phyloP scores from a whole-genome alignment of 2,329 filamentous ascomycete species.

The Elsinoe perseae region DNA sequence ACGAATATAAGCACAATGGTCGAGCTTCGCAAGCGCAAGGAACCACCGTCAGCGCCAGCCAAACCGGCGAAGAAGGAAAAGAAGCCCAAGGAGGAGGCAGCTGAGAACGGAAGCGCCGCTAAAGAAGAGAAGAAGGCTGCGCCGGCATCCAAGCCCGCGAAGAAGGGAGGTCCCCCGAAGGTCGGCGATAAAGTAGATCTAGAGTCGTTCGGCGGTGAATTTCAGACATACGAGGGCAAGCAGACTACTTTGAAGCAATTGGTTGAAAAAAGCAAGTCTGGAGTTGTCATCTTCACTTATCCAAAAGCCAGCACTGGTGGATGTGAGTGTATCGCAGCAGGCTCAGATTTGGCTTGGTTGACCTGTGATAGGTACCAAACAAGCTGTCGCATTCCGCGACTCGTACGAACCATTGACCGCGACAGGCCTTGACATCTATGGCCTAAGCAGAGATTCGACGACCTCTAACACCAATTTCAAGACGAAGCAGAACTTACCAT shows the following conservation, averaged over 20 bases:
- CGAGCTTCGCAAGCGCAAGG: conserved; percentile 57
- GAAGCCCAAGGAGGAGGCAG: conserved; percentile 24
- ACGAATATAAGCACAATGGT: conserved; percentile 36
- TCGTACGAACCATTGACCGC: conserved; percentile 66
- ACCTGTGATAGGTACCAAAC: conserved; percentile 65
- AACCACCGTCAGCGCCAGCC: conserved; percentile 43
- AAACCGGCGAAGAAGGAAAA: conserved; percentile 42
- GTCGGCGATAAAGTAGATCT: conserved; percentile 48
- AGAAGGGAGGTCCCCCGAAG: conserved; percentile 24
- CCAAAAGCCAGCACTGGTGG: conserved; percentile 90
- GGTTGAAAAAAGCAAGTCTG: conserved; percentile 72
- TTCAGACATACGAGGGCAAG: conserved; percentile 77
- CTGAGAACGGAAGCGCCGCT: conserved; percentile 26
- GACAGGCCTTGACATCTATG: conserved; percentile 78
- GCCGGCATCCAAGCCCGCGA: conserved; percentile 15
- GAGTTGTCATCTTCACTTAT: conserved; percentile 90
- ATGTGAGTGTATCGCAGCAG: conserved; percentile 54
- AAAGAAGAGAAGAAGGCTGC: conserved; percentile 20
- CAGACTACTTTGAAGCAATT: conserved; percentile 74
- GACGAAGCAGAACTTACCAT: conserved; percentile 82
- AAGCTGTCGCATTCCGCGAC: conserved; percentile 91
- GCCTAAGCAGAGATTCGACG: conserved; percentile 77
- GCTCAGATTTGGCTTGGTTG: neutral
- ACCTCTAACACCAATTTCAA: conserved; percentile 92
- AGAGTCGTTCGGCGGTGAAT: conserved; percentile 54